Percentiles rank a stretch among this genome's conserved stretches.
Conservation (phyloP, 805 yeast species). For the Nakazawaea pomicola region DNA sequence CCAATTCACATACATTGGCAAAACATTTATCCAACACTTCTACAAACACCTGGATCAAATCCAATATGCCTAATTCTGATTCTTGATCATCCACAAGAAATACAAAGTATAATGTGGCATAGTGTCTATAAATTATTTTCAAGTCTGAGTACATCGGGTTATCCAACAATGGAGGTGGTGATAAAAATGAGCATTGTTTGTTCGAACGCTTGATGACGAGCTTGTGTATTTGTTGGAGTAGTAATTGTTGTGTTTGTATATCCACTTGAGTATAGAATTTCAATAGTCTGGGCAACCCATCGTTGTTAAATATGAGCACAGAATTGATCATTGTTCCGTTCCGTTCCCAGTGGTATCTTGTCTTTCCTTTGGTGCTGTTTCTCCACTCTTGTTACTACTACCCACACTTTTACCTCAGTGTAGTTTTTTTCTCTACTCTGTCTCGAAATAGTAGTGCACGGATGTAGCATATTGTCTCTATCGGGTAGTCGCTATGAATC, state of each 20-base stretch:
- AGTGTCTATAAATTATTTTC: conserved; percentile 87
- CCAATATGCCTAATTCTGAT: conserved; percentile 88
- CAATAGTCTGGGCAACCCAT: conserved; percentile 83
- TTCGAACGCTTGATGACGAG: conserved; percentile 67
- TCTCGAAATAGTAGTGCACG: no score
- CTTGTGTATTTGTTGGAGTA: conserved; percentile 78
- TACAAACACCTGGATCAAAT: conserved; percentile 93
- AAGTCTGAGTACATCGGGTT: conserved; percentile 61
- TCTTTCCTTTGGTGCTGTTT: no score
- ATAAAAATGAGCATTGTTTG: conserved; percentile 80
- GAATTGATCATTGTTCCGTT: conserved; percentile 96
- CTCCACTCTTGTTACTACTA: no score
- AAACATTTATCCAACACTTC: conserved; percentile 92
- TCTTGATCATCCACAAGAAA: conserved; percentile 96
- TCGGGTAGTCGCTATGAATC: no score
- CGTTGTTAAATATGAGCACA: conserved; percentile 80
- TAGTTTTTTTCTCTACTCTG: no score
- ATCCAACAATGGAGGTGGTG: conserved; percentile 72
- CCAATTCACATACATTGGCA: conserved; percentile 91
- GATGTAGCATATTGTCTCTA: no score
- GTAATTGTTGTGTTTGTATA: conserved; percentile 70
- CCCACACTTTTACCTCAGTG: no score
- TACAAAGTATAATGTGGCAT: conserved; percentile 94
- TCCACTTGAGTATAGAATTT: conserved; percentile 93
- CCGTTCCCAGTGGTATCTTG: no score